Evolutionary conservation across 1,284 basidiomycete species (phyloP), one percentile per base, ranked within the genome.

Genomic region (Cryptococcus sp.): DNA sequence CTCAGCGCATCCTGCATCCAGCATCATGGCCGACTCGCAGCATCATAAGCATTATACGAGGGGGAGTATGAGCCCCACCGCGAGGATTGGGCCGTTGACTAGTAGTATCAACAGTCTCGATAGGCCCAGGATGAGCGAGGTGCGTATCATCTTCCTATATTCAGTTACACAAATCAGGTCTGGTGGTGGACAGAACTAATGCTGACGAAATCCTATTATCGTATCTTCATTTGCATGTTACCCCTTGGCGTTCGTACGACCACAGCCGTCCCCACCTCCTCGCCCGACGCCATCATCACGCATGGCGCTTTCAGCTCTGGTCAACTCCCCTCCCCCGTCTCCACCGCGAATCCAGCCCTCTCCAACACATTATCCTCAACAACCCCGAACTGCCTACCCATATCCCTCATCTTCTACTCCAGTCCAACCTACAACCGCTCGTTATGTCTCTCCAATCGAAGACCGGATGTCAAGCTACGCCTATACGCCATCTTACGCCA

Each of bases 271-370:
- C 2, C 59, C 69, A 22, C 62, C 64, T 16, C 63, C 64, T 16
- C 60, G 66, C 2, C 64, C 66, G 4, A 60, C 63, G 13, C 61
- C 69, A 3, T 57, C 69, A 6, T 68, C 67, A n/a, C 63, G 72
- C 10, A 74, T 74, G 72, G 39, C 72, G 17, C 58, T 74, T 16
- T 74, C 72, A 6, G 68, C 71, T 8, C 59, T 73, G 2, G 73
- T 75, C 42, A 73, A 75, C 52, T 71, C 70, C 17, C 68, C 70
- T 22, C 66, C 65, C 5, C 40, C 52, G 3, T 52, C 58, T 4
- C 62, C 66, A 6, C 57, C 66, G 3, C 60, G 52, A 8, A 16
- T 42, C 54, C 35, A 50, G 46, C 54, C 45, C 15, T 27, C 8
- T 43, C 52, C 27, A 47, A 1, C 40, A 52, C 52, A 41, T 42